Percentiles rank a stretch among this genome's conserved stretches.
phyloP scores from a whole-genome alignment of 1,284 basidiomycete species.

The Salmacisia buchloeana region DNA sequence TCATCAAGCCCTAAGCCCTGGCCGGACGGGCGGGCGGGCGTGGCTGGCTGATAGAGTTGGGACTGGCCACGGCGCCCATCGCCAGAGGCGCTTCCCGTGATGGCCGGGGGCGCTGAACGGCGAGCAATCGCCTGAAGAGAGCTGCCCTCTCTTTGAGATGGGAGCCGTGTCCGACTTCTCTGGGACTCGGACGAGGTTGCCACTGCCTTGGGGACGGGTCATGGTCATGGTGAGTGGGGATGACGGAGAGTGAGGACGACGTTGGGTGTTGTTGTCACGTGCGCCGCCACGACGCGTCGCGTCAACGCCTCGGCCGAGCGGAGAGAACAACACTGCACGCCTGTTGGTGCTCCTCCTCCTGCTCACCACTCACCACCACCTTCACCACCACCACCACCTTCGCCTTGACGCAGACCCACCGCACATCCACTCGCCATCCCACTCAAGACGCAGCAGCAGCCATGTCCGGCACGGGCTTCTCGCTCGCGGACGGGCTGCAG shows the following conservation, averaged over 20 bases:
- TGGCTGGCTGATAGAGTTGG: too few species aligned
- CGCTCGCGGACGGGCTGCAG: slow-evolving; percentile 40
- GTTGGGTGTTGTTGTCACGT: neutral
- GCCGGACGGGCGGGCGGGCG: too few species aligned
- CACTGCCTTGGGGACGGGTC: too few species aligned
- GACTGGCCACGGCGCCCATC: too few species aligned
- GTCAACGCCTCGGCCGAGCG: neutral
- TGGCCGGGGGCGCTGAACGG: too few species aligned
- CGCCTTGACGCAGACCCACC: neutral
- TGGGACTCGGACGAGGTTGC: too few species aligned
- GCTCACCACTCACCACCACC: too few species aligned
- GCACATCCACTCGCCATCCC: neutral
- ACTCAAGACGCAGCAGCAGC: neutral
- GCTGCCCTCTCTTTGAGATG: too few species aligned
- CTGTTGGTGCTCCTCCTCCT: neutral
- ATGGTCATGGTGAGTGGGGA: neutral
- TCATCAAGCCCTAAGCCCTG: too few species aligned
- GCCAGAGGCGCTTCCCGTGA: too few species aligned
- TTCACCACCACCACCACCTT: neutral
- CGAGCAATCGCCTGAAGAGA: too few species aligned
- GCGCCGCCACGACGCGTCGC: neutral
- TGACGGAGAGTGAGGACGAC: neutral
- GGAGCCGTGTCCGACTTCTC: too few species aligned
- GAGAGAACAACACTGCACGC: neutral
- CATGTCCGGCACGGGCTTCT: slow-evolving; percentile 18